Evolutionary conservation across 2,329 filamentous ascomycete species (phyloP), one percentile per base, ranked within the genome.

Genomic region (Tolypocladium tundrense): DNA sequence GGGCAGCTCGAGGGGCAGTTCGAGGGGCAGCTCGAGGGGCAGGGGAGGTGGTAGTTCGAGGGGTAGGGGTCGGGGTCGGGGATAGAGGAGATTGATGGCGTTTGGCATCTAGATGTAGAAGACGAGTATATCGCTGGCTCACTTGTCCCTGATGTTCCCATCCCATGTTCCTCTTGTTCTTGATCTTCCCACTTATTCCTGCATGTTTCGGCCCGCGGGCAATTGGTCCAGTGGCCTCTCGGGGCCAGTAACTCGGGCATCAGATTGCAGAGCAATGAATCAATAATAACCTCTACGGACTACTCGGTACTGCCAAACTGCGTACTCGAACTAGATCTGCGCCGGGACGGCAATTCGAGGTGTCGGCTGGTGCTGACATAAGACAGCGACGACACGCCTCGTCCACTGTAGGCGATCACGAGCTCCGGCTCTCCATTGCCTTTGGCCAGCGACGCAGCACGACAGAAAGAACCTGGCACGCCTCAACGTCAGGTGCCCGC

Each of bases 41-140:
- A 21, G 51, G 14, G n/a, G 53, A 54, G 27, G 45, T 13, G 48
- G 31, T 9, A 33, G 43, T n/a, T 31, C 62, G 8, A 58, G 65
- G 60, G 50, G 48, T 9, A 67, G 63, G 42, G 61, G 61, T 8
- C 64, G 67, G 55, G 58, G 56, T 21, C 62, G 50, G 55, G 53
- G 45, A 55, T 62, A 58, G 40, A 43, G 19, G 2, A n/a, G 3
- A 21, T 33, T 33, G 27, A 35, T 35, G 27, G 48, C 16, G 19
- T 51, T 51, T 50, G 31, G 27, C 3, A 37, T 16, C 1, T 14
- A 39, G 35, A 37, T 37, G 27, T 19, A 24, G 24, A 42, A 42
- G 41, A 10, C n/a, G 41, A n/a, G 10, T 16, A 35, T 35, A 19
- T 50, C 8, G 33, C 24, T n/a, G 31, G 14, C 16, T 33, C 45